Percentiles rank a stretch among this genome's conserved stretches.
Conservation (phyloP, 2,329 filamentous ascomycete genomes). For the Ophiocordyceps polyrhachis-furcata region DNA sequence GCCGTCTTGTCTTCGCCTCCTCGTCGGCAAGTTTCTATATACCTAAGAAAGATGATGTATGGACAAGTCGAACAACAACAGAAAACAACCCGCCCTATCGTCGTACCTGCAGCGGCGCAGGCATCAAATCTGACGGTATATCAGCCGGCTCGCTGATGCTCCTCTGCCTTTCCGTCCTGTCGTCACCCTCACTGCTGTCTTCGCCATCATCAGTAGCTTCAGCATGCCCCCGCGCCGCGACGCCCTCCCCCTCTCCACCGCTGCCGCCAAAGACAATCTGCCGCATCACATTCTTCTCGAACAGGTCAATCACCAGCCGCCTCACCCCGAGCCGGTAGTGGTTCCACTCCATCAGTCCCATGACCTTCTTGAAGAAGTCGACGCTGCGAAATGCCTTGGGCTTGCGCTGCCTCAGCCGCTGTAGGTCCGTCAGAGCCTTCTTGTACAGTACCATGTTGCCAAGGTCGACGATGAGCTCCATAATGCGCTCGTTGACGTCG, state of each 20-base stretch:
- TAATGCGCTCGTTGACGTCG: slow-evolving; percentile 56
- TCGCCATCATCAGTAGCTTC: slow-evolving; percentile 40
- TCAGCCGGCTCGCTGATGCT: slow-evolving; percentile 28
- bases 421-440: slow-evolving; percentile 65
- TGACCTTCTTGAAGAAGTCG: slow-evolving; percentile 65
- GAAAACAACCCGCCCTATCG: slow-evolving; percentile 1
- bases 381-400: slow-evolving; percentile 57
- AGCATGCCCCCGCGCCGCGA: slow-evolving; percentile 13
- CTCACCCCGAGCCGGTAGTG: slow-evolving; percentile 77
- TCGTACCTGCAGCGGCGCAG: slow-evolving; percentile 15
- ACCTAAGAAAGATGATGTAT: too few species aligned
- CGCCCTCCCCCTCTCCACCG: slow-evolving; percentile 30
- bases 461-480: slow-evolving; percentile 72
- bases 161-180: slow-evolving; percentile 38
- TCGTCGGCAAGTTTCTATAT: too few species aligned
- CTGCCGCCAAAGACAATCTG: slow-evolving; percentile 60
- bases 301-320: slow-evolving; percentile 81
- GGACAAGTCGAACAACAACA: too few species aligned
- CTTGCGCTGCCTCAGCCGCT: slow-evolving; percentile 59
- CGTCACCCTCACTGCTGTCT: slow-evolving; percentile 26
- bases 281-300: slow-evolving; percentile 76
- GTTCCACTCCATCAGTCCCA: slow-evolving; percentile 71
- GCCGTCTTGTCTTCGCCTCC: too few species aligned
- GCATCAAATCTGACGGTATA: slow-evolving; percentile 14
- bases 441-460: slow-evolving; percentile 89